Base-by-base conservation (phyloP, 2,329 filamentous ascomycete genomes). In the Alternaria gaisen region DNA sequence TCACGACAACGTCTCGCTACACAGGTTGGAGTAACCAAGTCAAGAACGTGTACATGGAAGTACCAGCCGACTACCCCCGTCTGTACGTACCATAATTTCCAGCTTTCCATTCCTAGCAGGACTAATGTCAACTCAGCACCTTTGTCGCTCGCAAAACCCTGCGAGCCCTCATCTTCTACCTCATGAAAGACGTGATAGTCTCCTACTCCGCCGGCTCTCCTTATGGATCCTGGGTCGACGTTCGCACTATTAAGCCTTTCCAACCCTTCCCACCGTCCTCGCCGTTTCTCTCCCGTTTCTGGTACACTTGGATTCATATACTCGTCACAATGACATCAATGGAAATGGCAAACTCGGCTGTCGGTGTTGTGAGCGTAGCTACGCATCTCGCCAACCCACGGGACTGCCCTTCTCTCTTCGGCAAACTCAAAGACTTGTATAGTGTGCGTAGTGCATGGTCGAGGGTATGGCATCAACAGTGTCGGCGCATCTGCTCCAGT, bases 341-440 rank as follows among this genome's bases (percentile, higher is more conserved):
- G 18, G 71, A 73, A 48, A 16, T 67, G 9, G 26, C 24, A 18
- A 71, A 66, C 24, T 32, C 54, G 1, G 32, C 53, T 16, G 62
- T 60, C 18, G 64, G 63, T 4, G 53, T 69, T 11, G 34, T 72
- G 1, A 55, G 63, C 5, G 74, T 76, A 1, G 53, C 61, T 1
- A 53, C 57, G 0, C 63, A 66, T 4, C 30, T 75, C 3, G 61
- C 69, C 0, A 53, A 46, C 9, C 73, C 74, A 8, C 61, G 61
- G n/a, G 70, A 75, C 16, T 77, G 74, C 40, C 72, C 72, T 2
- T 64, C 64, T 16, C n/a, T 56, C 18, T 75, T 74, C 58, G 67
- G 67, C 6, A 60, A 67, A 36, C 43, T 73, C 26, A 53, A 40
- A 20, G 64, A 60, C 8, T 38, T 67, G 22, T 66, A 58, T 11